phyloP scores from a whole-genome alignment of 2,329 filamentous ascomycete genomes.

The Colletotrichum godetiae region DNA sequence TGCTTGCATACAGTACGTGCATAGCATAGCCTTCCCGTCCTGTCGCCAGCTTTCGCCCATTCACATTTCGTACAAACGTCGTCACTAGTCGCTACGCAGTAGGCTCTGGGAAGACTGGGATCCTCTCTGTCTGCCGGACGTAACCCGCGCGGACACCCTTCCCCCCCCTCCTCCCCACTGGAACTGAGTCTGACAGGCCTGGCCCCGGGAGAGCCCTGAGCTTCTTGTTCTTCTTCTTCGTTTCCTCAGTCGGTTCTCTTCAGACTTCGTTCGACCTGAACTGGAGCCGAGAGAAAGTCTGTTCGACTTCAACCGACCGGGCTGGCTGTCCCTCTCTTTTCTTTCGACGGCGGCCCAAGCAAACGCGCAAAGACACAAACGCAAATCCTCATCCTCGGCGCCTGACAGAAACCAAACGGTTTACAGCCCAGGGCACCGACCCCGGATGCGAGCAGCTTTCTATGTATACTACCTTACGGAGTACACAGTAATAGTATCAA shows the following conservation, averaged over 20 bases:
- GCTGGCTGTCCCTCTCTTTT: not conserved
- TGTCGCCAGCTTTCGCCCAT: slow-evolving; percentile 23
- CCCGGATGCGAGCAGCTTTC: slow-evolving; percentile 8
- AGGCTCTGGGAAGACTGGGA: not conserved
- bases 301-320: slow-evolving; percentile 3
- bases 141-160: slow-evolving; percentile 16
- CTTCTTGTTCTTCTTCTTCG: not conserved
- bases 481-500: no score
- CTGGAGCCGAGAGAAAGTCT: slow-evolving; percentile 14
- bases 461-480: no score
- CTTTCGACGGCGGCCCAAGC: slow-evolving; percentile 25
- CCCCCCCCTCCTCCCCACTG: slow-evolving; percentile 8
- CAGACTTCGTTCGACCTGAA: slow-evolving; percentile 2
- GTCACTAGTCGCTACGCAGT: slow-evolving; percentile 5
- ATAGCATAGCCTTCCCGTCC: slow-evolving; percentile 27
- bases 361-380: slow-evolving; percentile 29
- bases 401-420: slow-evolving; percentile 24
- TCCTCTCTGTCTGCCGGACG: slow-evolving; percentile 25
- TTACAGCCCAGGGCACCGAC: slow-evolving; percentile 21
- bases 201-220: slow-evolving; percentile 20
- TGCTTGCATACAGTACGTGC: slow-evolving; percentile 33
- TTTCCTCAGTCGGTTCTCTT: not conserved
- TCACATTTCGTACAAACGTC: slow-evolving; percentile 32
- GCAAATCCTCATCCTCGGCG: slow-evolving; percentile 23
- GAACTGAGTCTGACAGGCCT: slow-evolving; percentile 28